phyloP scores from a whole-genome alignment of 2,329 filamentous ascomycete genomes.

The Camptophora hylomeconis region DNA sequence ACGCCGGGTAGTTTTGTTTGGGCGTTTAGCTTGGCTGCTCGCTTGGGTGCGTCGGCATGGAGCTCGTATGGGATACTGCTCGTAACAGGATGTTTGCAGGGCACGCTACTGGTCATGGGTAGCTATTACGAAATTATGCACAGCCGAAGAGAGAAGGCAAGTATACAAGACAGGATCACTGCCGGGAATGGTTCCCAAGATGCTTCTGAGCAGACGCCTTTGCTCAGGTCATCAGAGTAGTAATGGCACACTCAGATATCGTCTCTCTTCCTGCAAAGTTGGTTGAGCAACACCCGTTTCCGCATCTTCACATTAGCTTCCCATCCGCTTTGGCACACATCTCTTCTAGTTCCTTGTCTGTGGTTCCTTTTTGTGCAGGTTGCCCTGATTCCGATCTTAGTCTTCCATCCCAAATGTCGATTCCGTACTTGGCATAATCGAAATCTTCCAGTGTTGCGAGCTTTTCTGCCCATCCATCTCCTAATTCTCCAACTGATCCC shows the following conservation, averaged over 20 bases:
- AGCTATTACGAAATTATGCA: conserved; percentile 47
- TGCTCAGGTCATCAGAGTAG: conserved; percentile 5
- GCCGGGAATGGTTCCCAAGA: conserved; percentile 4
- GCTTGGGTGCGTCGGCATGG: conserved; percentile 75
- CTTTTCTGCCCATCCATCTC: conserved; percentile 48
- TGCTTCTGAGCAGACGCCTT: conserved; percentile 8
- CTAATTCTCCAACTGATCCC: conserved; percentile 40
- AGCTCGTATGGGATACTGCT: conserved; percentile 91
- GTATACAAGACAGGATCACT: conserved; percentile 9
- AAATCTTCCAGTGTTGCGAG: conserved; percentile 44
- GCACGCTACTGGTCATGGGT: conserved; percentile 64
- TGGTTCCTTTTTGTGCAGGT: conserved; percentile 10
- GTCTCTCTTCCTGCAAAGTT: too few species aligned
- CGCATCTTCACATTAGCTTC: too few species aligned
- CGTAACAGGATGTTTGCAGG: conserved; percentile 75
- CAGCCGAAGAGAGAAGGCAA: conserved; percentile 11
- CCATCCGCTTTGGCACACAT: conserved; percentile 16
- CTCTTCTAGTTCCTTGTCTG: conserved; percentile 16
- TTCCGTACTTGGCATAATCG: conserved; percentile 47
- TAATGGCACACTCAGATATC: conserved; percentile 1
- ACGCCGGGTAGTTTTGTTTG: conserved; percentile 87
- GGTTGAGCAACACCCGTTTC: too few species aligned
- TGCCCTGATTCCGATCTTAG: conserved; percentile 12
- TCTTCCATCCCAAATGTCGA: conserved; percentile 23
- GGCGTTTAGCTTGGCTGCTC: conserved; percentile 66